Conservation (phyloP, 2,329 filamentous ascomycete genomes). For the Pseudogymnoascus sp. region DNA sequence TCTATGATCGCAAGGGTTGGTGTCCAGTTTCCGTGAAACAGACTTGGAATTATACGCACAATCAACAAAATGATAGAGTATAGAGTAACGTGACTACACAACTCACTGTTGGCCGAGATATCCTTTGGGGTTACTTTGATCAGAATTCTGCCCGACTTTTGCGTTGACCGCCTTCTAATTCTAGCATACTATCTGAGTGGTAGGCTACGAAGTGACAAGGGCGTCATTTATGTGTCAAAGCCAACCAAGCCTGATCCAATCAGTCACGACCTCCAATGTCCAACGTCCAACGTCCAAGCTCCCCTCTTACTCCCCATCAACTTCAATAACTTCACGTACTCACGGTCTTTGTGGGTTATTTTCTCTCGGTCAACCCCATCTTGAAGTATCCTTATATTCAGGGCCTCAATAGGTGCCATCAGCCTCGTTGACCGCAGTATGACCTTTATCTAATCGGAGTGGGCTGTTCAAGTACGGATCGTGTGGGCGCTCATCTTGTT, state of each 20-base stretch:
- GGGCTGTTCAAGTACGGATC: not conserved
- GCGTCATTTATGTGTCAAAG: conserved; percentile 7
- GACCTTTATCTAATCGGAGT: not conserved
- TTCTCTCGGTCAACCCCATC: not conserved
- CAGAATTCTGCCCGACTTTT: not conserved
- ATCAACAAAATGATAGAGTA: not conserved
- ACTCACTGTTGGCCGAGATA: no score
- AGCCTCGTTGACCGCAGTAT: not conserved
- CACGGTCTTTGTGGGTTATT: not conserved
- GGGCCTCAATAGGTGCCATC: not conserved
- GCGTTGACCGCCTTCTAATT: not conserved
- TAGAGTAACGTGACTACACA: not conserved
- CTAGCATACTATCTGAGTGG: not conserved
- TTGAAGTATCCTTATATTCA: not conserved
- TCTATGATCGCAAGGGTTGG: no score
- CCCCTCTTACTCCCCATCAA: not conserved
- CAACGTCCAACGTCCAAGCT: not conserved
- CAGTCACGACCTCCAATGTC: not conserved
- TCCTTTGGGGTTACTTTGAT: not conserved
- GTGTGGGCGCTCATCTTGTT: not conserved
- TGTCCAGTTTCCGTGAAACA: no score
- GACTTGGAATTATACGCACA: no score
- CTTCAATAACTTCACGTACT: not conserved
- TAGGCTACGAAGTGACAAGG: not conserved
- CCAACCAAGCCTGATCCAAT: not conserved